phyloP scores from a whole-genome alignment of 2,329 filamentous ascomycete species.

The Huntiella decipiens region DNA sequence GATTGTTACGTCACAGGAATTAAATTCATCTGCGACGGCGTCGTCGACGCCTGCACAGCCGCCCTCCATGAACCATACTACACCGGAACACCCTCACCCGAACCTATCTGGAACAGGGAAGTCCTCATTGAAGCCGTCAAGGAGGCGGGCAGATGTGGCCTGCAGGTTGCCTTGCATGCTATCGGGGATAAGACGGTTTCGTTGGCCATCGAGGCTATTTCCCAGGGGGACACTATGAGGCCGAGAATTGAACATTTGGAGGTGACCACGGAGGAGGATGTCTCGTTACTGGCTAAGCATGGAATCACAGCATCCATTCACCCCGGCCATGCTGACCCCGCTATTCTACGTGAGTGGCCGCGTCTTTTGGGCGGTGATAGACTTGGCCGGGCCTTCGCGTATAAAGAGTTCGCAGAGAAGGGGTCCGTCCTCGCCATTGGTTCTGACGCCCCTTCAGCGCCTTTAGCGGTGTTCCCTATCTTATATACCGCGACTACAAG shows the following conservation, averaged over 20 bases:
- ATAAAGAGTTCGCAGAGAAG: conserved; percentile 37
- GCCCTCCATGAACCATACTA: conserved; percentile 39
- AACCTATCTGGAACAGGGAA: conserved; percentile 34
- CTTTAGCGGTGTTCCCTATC: conserved; percentile 33
- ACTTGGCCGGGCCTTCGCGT: conserved; percentile 41
- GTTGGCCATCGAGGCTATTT: conserved; percentile 38
- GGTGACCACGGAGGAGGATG: conserved; percentile 35
- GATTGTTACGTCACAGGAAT: conserved; percentile 36
- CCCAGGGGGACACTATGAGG: conserved; percentile 25
- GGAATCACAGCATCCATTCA: conserved; percentile 43
- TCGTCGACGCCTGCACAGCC: conserved; percentile 46
- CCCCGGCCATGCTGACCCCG: conserved; percentile 39
- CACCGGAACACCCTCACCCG: conserved; percentile 23
- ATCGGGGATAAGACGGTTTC: conserved; percentile 42
- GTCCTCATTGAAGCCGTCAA: conserved; percentile 34
- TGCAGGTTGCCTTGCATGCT: conserved; percentile 46
- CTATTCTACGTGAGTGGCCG: conserved; percentile 42
- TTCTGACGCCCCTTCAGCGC: conserved; percentile 40
- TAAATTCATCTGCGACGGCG: conserved; percentile 46
- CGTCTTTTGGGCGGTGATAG: conserved; percentile 33
- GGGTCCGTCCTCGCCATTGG: conserved; percentile 38
- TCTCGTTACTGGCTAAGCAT: conserved; percentile 32
- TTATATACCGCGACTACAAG: conserved; percentile 40
- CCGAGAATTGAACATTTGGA: conserved; percentile 49
- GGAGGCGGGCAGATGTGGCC: conserved; percentile 30